Percentiles rank a stretch among this genome's conserved stretches.
Conservation (phyloP, 2,329 filamentous ascomycete species). For the Myriosclerotinia scirpicola region DNA sequence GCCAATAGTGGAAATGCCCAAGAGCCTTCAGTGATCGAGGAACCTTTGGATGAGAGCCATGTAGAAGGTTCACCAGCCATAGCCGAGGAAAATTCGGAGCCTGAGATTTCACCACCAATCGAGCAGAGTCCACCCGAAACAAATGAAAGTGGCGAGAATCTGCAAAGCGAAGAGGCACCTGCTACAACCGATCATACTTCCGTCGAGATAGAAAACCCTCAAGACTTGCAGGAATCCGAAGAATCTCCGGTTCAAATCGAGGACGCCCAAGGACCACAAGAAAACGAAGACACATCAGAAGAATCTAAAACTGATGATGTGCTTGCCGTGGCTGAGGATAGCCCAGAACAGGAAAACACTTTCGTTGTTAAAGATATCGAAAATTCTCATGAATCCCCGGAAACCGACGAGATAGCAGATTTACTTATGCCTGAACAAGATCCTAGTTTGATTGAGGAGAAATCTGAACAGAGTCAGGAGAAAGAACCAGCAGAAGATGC, state of each 20-base stretch:
- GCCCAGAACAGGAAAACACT: not conserved
- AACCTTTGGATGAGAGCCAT: not conserved
- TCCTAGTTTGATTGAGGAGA: no score
- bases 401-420: constrained; percentile 10
- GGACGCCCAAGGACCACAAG: not conserved
- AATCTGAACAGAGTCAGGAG: not conserved
- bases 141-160: not conserved
- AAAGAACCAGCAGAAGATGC: not conserved
- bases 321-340: not conserved
- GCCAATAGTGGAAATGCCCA: not conserved
- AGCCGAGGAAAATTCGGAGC: not conserved
- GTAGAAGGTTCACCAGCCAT: not conserved
- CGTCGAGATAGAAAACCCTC: not conserved
- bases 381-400: not conserved
- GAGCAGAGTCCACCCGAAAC: not conserved
- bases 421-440: constrained; percentile 18
- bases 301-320: not conserved
- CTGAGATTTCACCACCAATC: not conserved
- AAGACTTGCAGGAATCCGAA: not conserved
- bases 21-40: not conserved
- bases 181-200: not conserved
- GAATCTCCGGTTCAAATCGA: not conserved
- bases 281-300: not conserved
- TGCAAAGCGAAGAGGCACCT: not conserved
- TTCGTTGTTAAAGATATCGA: not conserved